Evolutionary conservation across 2,329 filamentous ascomycete species (phyloP), one percentile per base, ranked within the genome.

Genomic region (Meredithiella fracta): DNA sequence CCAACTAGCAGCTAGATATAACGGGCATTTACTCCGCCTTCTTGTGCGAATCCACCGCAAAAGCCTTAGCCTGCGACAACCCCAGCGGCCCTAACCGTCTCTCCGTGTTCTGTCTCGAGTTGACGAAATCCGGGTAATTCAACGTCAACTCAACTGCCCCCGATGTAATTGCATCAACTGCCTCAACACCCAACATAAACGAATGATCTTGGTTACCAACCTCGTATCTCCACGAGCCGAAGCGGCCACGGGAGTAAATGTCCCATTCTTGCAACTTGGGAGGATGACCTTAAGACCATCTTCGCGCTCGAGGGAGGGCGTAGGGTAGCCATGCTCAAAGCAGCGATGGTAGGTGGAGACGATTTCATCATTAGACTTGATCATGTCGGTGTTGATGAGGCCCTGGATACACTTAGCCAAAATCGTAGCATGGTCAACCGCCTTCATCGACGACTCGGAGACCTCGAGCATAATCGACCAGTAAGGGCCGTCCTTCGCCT

Each of bases 401-500:
- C 92, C 92, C 73, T 94, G 86, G 68, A 98, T 97, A 65, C 81
- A 92, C 66, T 98, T 90, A 69, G 79, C 80, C 65, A 98, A 77
- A 60, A 98, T 72, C 69, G 84, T 95, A 64, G 82, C 80, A 64
- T 85, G 75, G 70, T 97, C 82, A 31, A 97, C 90, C 40, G 89
- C 87, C 80, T 98, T 98, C 83, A 94, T 81, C 66, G 79, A 80
- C 31, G 91, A 97, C 73, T 98, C 87, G 31, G 92, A 97, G 60
- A 98, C 85, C 73, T 98, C 92, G 64, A 98, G 75, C 92, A 98
- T 98, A 76, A 98, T 94, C 61, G 91, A 97, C 92, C 92, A 98
- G 82, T 98, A 98, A 44, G 92, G 92, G 34, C 92, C 92, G 65
- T 85, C 80, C 75, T 92, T 79, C 59, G 87, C 72, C 65, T 86